These are phyloP conservation scores for Scheffersomyces quercinus DNA, from an alignment of 1,139 yeast species.

Conservation along the genomic window DNA sequence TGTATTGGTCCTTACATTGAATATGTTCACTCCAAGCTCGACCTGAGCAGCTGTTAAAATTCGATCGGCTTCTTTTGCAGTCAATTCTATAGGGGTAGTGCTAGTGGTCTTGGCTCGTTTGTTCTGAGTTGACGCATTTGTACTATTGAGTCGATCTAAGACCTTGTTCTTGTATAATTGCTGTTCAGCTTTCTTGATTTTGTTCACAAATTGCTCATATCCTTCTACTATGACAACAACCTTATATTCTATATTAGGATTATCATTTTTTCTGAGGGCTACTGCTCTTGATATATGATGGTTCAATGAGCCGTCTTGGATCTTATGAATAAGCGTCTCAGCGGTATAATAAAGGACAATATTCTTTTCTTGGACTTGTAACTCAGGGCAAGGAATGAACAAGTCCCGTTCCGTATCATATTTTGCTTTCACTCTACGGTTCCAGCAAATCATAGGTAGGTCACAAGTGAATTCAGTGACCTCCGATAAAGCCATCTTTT, in stretches of 20 bases:
- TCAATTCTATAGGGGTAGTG: slow-evolving; percentile 17
- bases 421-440: slow-evolving; percentile 33
- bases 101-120: neutral
- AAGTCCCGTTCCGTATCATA: slow-evolving; percentile 49
- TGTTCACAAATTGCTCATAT: slow-evolving; percentile 44
- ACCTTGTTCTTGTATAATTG: slow-evolving; percentile 45
- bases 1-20: slow-evolving; percentile 43
- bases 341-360: slow-evolving; percentile 49
- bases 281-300: slow-evolving; percentile 20
- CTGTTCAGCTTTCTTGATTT: slow-evolving; percentile 47
- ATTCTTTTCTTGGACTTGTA: slow-evolving; percentile 41
- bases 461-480: slow-evolving; percentile 14
- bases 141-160: slow-evolving; percentile 19
- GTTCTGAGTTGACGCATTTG: slow-evolving; percentile 2
- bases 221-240: slow-evolving; percentile 52
- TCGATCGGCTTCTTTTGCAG: slow-evolving; percentile 39
- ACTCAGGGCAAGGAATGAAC: slow-evolving; percentile 53
- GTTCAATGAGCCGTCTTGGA: slow-evolving; percentile 27
- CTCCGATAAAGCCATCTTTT: slow-evolving; percentile 12
- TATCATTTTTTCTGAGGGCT: slow-evolving; percentile 13
- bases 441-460: slow-evolving; percentile 38
- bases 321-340: slow-evolving; percentile 37
- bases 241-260: slow-evolving; percentile 11
- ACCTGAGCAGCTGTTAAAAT: slow-evolving; percentile 31
- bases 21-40: slow-evolving; percentile 41